Percentiles rank a stretch among this genome's conserved stretches.
Evolutionary conservation across 1,284 basidiomycete species (phyloP).

Genomic region (Cerrena zonata): DNA sequence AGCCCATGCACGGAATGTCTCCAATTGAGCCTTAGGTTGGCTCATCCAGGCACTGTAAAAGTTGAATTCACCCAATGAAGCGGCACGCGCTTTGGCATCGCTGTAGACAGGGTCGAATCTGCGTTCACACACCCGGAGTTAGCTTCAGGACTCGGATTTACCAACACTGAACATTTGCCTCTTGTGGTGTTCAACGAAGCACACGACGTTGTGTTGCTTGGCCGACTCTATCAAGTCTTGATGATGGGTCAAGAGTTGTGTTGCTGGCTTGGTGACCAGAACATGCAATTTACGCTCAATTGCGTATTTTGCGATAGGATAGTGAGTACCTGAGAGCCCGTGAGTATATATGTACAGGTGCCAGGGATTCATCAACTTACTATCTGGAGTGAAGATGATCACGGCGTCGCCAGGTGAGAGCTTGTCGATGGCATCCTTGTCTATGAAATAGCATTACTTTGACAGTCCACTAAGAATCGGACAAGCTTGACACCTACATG

Average conservation of each 20-base stretch:
- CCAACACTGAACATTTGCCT: too few species aligned
- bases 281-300: constrained; percentile 82
- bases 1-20: constrained; percentile 91
- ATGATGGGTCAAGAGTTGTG: constrained; percentile 80
- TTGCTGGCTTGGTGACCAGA: constrained; percentile 88
- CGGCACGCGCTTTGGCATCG: constrained; percentile 76
- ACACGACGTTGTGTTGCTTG: constrained; percentile 74
- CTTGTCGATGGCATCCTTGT: constrained; percentile 80
- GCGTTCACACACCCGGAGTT: too few species aligned
- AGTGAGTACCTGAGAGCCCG: constrained; percentile 79
- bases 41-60: constrained; percentile 92
- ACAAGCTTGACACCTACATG: constrained; percentile 52
- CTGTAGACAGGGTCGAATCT: constrained; percentile 91
- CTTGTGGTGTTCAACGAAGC: constrained; percentile 88
- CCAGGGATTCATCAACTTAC: constrained; percentile 42
- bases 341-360: not conserved
- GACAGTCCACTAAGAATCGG: not conserved
- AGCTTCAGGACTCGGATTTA: not conserved
- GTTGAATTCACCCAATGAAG: constrained; percentile 82
- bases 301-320: constrained; percentile 79
- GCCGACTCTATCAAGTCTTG: constrained; percentile 71
- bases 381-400: constrained; percentile 83
- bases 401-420: constrained; percentile 80
- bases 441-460: constrained; percentile 33
- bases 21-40: constrained; percentile 89